A percentile compares a stretch with the other conserved stretches of the same genome.
Evolutionary conservation across 176 grass and related monocot species (phyloP).

Genomic region (Triticum monococcum): DNA sequence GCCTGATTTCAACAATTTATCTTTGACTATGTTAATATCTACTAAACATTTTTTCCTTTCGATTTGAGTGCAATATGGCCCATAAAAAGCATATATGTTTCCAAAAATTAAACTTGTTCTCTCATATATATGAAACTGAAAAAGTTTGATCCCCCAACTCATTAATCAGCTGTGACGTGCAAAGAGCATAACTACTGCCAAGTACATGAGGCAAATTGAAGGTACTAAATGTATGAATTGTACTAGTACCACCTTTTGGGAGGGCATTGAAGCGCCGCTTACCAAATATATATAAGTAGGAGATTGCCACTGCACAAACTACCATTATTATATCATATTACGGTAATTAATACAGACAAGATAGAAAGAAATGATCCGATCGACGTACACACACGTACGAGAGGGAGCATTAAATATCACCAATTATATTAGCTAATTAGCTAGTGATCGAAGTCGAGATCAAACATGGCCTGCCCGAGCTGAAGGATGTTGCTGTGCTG

Average conservation of each 20-base stretch:
- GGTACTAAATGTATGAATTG: not conserved
- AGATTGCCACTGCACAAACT: slow-evolving; percentile 33
- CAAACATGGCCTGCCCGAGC: slow-evolving; percentile 66
- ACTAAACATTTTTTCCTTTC: not conserved
- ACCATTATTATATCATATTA: slow-evolving; percentile 55
- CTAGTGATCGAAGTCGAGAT: slow-evolving; percentile 65
- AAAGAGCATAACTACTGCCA: slow-evolving; percentile 7
- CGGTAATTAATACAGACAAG: slow-evolving; percentile 36
- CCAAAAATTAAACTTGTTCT: not conserved
- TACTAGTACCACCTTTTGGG: not conserved
- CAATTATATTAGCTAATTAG: not conserved
- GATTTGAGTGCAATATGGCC: not conserved
- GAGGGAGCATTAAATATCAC: slow-evolving; percentile 13
- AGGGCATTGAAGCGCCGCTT: not conserved
- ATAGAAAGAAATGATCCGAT: slow-evolving; percentile 23
- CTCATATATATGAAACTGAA: not conserved
- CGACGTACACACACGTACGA: slow-evolving; percentile 11
- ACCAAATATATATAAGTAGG: slow-evolving; percentile 7
- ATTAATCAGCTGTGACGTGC: not conserved
- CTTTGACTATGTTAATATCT: not conserved
- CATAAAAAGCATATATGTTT: not conserved
- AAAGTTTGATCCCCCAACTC: not conserved
- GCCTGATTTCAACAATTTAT: not conserved
- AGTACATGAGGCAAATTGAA: not conserved
- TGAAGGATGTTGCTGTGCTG: slow-evolving; percentile 66